Percentiles rank a stretch among this genome's conserved stretches.
Conservation (phyloP, 345 rosid species). For the Passiflora organensis region DNA sequence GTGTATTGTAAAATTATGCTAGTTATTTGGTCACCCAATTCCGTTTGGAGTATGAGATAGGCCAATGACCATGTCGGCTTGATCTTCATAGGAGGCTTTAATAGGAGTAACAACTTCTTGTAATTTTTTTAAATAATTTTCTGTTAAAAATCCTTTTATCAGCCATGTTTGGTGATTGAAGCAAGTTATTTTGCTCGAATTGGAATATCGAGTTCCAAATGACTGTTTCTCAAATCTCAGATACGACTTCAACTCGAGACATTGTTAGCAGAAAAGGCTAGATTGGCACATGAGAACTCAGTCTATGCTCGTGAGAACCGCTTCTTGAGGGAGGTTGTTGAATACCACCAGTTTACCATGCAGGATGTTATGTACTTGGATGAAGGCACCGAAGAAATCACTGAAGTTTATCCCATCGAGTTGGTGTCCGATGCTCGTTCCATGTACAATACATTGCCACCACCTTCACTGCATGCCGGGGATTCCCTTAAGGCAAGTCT, state of each 20-base stretch:
- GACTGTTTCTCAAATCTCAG: constrained; percentile 5
- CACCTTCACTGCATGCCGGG: constrained; percentile 14
- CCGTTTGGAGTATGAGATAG: too few species aligned
- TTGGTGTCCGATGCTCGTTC: constrained; percentile 31
- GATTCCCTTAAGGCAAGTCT: constrained; percentile 17
- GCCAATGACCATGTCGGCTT: too few species aligned
- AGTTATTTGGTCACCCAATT: too few species aligned
- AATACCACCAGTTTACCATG: constrained; percentile 35
- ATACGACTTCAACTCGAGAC: constrained; percentile 34
- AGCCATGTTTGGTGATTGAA: constrained; percentile 10
- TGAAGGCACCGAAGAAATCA: constrained; percentile 33
- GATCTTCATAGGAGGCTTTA: too few species aligned
- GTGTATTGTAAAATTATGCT: too few species aligned
- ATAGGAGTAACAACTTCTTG: too few species aligned
- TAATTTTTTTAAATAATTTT: too few species aligned
- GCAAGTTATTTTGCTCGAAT: too few species aligned
- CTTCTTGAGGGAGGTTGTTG: constrained; percentile 31
- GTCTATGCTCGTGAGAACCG: constrained; percentile 33
- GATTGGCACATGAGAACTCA: constrained; percentile 32
- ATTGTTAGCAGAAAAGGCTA: constrained; percentile 28
- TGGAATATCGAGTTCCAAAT: too few species aligned
- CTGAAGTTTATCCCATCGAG: constrained; percentile 44
- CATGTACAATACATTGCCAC: constrained; percentile 6
- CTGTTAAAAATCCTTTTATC: too few species aligned
- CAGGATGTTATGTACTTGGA: constrained; percentile 33